phyloP scores from a whole-genome alignment of 2,329 filamentous ascomycete species.

The Polytolypa hystricis region DNA sequence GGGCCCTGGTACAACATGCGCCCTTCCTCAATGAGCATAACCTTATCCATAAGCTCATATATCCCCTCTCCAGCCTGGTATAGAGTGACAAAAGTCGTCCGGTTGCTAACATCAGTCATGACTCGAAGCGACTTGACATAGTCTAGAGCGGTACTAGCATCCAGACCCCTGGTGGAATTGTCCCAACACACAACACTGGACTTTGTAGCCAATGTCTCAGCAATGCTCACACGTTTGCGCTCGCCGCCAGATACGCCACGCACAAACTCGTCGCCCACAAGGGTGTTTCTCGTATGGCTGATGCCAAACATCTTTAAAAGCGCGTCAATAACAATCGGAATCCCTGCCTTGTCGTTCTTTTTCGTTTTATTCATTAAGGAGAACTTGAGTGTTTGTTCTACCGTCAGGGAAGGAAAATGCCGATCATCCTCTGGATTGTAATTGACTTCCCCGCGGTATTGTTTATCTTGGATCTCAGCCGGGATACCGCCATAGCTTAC shows the following conservation, averaged over 20 bases:
- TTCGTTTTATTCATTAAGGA: slow-evolving; percentile 65
- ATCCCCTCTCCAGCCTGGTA: slow-evolving; percentile 63
- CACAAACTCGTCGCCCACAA: slow-evolving; percentile 62
- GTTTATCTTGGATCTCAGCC: slow-evolving; percentile 54
- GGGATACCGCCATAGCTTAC: slow-evolving; percentile 62
- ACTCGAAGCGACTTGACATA: slow-evolving; percentile 59
- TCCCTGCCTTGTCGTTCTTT: slow-evolving; percentile 51
- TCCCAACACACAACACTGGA: slow-evolving; percentile 68
- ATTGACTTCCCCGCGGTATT: slow-evolving; percentile 64
- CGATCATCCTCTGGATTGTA: slow-evolving; percentile 70
- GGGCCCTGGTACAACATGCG: slow-evolving; percentile 58
- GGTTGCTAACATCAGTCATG: slow-evolving; percentile 65
- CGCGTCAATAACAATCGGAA: slow-evolving; percentile 44
- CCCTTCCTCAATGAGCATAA: slow-evolving; percentile 63
- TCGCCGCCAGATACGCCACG: slow-evolving; percentile 72
- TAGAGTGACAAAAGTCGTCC: slow-evolving; percentile 58
- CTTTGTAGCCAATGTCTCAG: slow-evolving; percentile 64
- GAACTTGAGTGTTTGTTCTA: slow-evolving; percentile 68
- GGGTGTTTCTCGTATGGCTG: slow-evolving; percentile 60
- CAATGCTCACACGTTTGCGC: slow-evolving; percentile 68
- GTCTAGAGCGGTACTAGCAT: slow-evolving; percentile 67
- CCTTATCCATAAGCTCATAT: slow-evolving; percentile 68
- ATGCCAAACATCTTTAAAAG: slow-evolving; percentile 71
- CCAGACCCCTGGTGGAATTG: slow-evolving; percentile 68
- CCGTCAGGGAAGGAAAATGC: slow-evolving; percentile 62